These are phyloP conservation scores for Aspergillus calidoustus DNA, from an alignment of 2,329 filamentous ascomycete species.

Conservation along the genomic window DNA sequence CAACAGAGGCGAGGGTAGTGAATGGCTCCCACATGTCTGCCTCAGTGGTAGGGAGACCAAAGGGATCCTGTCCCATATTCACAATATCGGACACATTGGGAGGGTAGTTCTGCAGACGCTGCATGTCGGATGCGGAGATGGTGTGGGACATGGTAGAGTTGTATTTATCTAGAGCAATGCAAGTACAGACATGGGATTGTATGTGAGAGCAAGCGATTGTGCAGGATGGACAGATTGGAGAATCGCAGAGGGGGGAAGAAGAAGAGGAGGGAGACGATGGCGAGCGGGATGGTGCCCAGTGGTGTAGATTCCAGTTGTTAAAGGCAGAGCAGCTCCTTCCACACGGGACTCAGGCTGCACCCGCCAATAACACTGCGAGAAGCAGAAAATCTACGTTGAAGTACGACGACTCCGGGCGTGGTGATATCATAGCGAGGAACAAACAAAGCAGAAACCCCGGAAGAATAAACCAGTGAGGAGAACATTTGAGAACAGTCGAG, in stretches of 20 bases:
- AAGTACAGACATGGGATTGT: neutral
- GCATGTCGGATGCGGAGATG: constrained; percentile 4
- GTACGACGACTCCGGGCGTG: neutral
- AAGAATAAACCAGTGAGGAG: neutral
- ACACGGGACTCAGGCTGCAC: neutral
- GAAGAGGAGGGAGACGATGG: neutral
- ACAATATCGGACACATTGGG: constrained; percentile 1
- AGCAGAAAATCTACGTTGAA: neutral
- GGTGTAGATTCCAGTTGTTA: neutral
- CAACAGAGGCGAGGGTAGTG: neutral
- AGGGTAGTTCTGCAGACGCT: neutral
- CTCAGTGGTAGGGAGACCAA: neutral
- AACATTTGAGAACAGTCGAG: neutral
- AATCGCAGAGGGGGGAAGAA: neutral
- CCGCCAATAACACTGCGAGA: neutral
- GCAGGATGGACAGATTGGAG: neutral
- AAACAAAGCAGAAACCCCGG: too few relatives aligned
- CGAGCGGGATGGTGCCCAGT: neutral
- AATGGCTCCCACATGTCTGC: neutral
- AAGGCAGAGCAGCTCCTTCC: neutral
- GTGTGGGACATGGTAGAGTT: neutral
- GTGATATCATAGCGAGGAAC: too few relatives aligned
- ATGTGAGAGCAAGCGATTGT: neutral
- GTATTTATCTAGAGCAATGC: neutral
- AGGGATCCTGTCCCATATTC: neutral